Base-by-base conservation (phyloP, 139 green algal species). In the Tetraselmis chui region DNA sequence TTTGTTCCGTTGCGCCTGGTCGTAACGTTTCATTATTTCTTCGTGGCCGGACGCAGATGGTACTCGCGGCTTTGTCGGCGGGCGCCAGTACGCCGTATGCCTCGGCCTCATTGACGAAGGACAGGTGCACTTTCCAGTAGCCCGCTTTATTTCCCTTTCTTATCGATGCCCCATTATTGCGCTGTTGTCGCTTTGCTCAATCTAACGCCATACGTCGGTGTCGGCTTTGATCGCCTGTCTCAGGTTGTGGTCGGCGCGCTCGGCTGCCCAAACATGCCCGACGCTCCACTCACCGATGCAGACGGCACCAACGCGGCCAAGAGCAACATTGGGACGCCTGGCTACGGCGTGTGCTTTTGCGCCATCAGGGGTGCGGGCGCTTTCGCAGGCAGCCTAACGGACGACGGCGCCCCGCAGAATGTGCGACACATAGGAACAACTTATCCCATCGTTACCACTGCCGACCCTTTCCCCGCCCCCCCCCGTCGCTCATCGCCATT, bases 191-290 rank as follows among this genome's bases (percentile, higher is more conserved):
- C n/a, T n/a, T n/a, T n/a, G n/a, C n/a, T n/a, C n/a, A n/a, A n/a
- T n/a, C n/a, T n/a, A n/a, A n/a, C n/a, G n/a, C n/a, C n/a, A n/a
- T n/a, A n/a, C n/a, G n/a, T n/a, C n/a, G n/a, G n/a, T n/a, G n/a
- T n/a, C n/a, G n/a, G n/a, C n/a, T n/a, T n/a, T n/a, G n/a, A n/a
- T n/a, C n/a, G n/a, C n/a, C n/a, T 18, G 45, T 5, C 45, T 18
- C 86, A 95, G 87, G 89, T 91, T 28, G 90, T 93, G 79, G 77
- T 98, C 81, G 96, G 96, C 28, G 94, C 97, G 79, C 89, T 99
- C 80, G 96, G 95, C 81, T 98, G 96, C 87, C 96, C 96, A 80
- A 99, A 99, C 90, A 86, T 99, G 85, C 95, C 96, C 0, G 85
- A 89, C 31, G 82, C 75, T 5, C 29, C 80, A 30, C 86, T 97